phyloP scores from a whole-genome alignment of 108 stramenopile species.

The Skeletonema grethae region DNA sequence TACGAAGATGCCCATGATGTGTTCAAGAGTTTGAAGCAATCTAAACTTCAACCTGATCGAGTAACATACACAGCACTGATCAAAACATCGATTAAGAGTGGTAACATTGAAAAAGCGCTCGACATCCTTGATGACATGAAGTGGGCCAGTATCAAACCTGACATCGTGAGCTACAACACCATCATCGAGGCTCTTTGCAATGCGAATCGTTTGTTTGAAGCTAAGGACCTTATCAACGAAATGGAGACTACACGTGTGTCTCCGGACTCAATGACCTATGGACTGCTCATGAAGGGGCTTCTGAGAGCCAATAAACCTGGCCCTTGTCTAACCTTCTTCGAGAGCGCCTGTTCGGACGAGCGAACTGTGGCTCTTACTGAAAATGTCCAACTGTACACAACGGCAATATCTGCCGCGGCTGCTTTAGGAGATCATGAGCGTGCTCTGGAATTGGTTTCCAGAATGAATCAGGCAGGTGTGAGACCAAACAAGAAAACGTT shows the following conservation, averaged over 20 bases:
- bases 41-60: conserved; percentile 69
- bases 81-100: conserved; percentile 63
- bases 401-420: conserved; percentile 84
- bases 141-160: conserved; percentile 63
- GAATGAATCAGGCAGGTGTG: conserved; percentile 81
- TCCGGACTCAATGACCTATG: conserved; percentile 87
- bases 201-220: conserved; percentile 55
- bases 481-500: conserved; percentile 86
- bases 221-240: conserved; percentile 71
- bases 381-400: conserved; percentile 86
- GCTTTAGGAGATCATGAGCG: conserved; percentile 72
- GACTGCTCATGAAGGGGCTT: conserved; percentile 80
- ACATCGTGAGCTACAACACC: conserved; percentile 75
- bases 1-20: conserved; percentile 63
- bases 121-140: conserved; percentile 84
- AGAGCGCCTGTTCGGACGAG: conserved; percentile 69
- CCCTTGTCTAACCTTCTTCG: conserved; percentile 79
- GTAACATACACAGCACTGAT: conserved; percentile 78
- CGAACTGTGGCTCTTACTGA: conserved; percentile 73
- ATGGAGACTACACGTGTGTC: conserved; percentile 73
- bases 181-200: conserved; percentile 73
- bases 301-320: conserved; percentile 71
- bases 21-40: conserved; percentile 59
- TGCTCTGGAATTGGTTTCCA: conserved; percentile 73
- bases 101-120: conserved; percentile 55